phyloP scores from a whole-genome alignment of 305 asterid genomes.

The Lippia alba region DNA sequence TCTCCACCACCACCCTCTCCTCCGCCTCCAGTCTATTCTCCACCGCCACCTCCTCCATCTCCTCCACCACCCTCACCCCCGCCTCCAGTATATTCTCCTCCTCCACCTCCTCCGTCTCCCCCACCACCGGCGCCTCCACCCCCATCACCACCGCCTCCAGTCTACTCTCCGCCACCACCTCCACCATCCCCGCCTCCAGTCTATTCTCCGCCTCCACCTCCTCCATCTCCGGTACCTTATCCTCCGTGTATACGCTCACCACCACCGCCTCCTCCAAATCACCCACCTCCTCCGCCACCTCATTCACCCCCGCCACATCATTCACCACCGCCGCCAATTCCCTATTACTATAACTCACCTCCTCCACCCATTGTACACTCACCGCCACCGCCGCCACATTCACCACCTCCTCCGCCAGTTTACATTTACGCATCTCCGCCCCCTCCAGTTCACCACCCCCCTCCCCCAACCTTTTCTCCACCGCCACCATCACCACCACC shows the following conservation, averaged over 20 bases:
- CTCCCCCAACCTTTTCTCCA: conserved; percentile 42
- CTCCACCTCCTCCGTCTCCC: not conserved
- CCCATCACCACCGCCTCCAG: conserved; percentile 38
- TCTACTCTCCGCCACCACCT: conserved; percentile 37
- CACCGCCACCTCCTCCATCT: conserved; percentile 24
- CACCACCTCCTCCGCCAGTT: conserved; percentile 47
- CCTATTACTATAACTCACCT: conserved; percentile 34
- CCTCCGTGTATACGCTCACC: conserved; percentile 51
- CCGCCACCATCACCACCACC: conserved; percentile 53
- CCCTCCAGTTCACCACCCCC: conserved; percentile 45
- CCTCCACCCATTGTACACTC: no score
- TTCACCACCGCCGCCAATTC: conserved; percentile 54
- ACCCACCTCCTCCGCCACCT: conserved; percentile 41
- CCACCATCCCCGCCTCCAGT: conserved; percentile 42
- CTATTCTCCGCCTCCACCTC: no score
- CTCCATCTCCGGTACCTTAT: conserved; percentile 38
- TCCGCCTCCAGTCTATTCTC: not conserved
- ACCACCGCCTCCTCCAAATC: conserved; percentile 49
- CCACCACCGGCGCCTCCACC: conserved; percentile 33
- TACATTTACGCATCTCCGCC: conserved; percentile 49
- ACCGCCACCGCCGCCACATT: conserved; percentile 48
- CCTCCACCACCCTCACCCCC: conserved; percentile 38
- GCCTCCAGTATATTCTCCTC: conserved; percentile 4
- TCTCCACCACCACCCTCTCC: no score
- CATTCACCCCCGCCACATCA: conserved; percentile 49